Evolutionary conservation across 78 protist genomes (phyloP), one percentile per base, ranked within the genome.

Genomic region (Dictyostelium discoideum): DNA sequence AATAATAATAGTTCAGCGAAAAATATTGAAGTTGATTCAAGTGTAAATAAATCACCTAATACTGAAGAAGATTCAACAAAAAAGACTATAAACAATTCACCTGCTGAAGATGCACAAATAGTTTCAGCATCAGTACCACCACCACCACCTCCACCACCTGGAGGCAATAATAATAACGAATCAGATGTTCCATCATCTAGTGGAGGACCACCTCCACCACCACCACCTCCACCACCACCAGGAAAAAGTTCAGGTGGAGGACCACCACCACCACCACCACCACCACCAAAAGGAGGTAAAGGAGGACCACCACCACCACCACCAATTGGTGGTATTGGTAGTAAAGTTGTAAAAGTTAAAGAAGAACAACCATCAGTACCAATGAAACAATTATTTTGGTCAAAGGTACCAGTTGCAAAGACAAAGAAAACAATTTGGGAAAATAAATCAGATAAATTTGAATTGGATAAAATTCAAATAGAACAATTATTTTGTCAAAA

Each of bases 381-480:
- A 82, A 90, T 90, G 95, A 90, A 90, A 73, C 95, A 90, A 54
- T 37, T 90, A 32, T 90, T 72, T 72, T 90, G 95, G 95, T 24
- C 60, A 0, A 90, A 90, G 57, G 48, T 90, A 18, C 81, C 80
- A 32, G 9, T 6, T 0, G n/a, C 69, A 9, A 90, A 90, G 22
- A 73, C 57, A 40, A 46, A n/a, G 2, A 80, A 90, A 73, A 82
- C 88, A 24, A 77, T 90, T n/a, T 90, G 95, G 95, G 95, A 90
- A 10, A 76, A 84, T 37, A 26, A 46, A 26, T 16, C 26, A 22
- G 90, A 85, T 3, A 46, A 57, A 32, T 24, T 90, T 24, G 95
- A 90, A 5, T 22, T 90, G 6, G 77, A 73, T 42, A 67, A 90
- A 42, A 4, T n/a, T 11, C 6, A 14, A 42, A 29, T 90, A 29